These are phyloP conservation scores for Poa annua DNA, from an alignment of 176 grass and related monocot species.

Conservation along the genomic window DNA sequence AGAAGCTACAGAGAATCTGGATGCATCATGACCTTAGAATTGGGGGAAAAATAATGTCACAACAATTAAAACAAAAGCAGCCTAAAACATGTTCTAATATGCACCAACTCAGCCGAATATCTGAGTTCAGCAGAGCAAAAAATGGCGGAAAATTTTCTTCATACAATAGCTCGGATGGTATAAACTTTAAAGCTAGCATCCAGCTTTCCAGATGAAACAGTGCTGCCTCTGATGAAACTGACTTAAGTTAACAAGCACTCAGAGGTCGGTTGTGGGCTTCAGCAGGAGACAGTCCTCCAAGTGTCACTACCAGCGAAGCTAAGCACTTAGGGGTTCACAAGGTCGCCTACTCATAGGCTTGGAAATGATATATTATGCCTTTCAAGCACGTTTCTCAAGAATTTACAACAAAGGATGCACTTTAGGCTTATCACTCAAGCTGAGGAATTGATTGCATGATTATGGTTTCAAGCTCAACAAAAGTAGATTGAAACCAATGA, in stretches of 20 bases:
- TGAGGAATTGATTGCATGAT: background rate
- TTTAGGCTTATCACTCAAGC: slow-evolving; percentile 4
- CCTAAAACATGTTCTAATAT: background rate
- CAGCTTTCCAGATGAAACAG: slow-evolving; percentile 17
- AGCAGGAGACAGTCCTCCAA: slow-evolving; percentile 3
- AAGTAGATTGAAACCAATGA: background rate
- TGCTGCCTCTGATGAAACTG: background rate
- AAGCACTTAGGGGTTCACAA: slow-evolving; percentile 6
- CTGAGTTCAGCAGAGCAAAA: background rate
- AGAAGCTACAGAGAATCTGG: background rate
- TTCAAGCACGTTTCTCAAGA: too few species aligned
- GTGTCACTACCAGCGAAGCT: background rate
- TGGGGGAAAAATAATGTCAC: background rate
- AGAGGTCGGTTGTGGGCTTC: slow-evolving; percentile 1
- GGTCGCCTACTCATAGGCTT: background rate
- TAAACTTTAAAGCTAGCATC: slow-evolving; percentile 25
- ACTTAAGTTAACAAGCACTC: background rate
- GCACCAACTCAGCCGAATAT: background rate
- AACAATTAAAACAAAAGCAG: background rate
- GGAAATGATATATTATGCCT: background rate
- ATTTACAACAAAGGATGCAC: too few species aligned
- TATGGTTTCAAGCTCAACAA: slow-evolving; percentile 10
- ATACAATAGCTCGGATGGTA: background rate
- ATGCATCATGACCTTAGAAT: slow-evolving; percentile 18
- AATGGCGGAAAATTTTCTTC: background rate